phyloP scores from a whole-genome alignment of 805 yeast genomes.

The Zygoascus flipseniorum region DNA sequence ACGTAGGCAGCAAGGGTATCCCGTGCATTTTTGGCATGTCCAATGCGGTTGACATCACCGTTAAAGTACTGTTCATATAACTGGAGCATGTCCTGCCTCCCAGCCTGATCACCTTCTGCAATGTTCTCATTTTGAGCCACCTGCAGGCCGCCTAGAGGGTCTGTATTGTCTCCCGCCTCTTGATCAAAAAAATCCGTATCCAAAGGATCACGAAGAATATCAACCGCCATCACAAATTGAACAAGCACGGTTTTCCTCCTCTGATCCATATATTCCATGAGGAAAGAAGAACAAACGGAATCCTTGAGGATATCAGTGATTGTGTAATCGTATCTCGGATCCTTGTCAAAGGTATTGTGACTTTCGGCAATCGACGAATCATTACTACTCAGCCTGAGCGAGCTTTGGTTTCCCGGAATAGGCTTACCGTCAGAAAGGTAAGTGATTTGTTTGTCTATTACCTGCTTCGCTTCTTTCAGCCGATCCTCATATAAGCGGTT shows the following conservation, averaged over 20 bases:
- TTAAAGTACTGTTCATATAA: conserved; percentile 40
- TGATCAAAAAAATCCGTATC: conserved; percentile 37
- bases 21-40: conserved; percentile 1
- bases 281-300: conserved; percentile 39
- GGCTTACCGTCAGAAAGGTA: conserved; percentile 16
- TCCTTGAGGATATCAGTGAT: conserved; percentile 41
- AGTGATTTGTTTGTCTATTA: conserved; percentile 25
- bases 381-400: neutral
- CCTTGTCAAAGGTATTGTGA: conserved; percentile 5
- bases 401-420: neutral
- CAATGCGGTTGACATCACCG: conserved; percentile 8
- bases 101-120: conserved; percentile 30
- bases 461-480: conserved; percentile 25
- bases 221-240: conserved; percentile 61
- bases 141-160: conserved; percentile 21
- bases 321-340: conserved; percentile 25
- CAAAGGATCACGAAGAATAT: conserved; percentile 63
- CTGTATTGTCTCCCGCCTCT: conserved; percentile 12
- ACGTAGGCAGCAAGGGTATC: conserved; percentile 34
- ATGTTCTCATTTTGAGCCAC: conserved; percentile 18
- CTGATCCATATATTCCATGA: conserved; percentile 49
- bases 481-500: conserved; percentile 24
- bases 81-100: conserved; percentile 43
- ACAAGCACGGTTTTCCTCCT: conserved; percentile 38
- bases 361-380: neutral